These are phyloP conservation scores for Syzygium aromaticum DNA, from an alignment of 345 rosid species.

Conservation along the genomic window DNA sequence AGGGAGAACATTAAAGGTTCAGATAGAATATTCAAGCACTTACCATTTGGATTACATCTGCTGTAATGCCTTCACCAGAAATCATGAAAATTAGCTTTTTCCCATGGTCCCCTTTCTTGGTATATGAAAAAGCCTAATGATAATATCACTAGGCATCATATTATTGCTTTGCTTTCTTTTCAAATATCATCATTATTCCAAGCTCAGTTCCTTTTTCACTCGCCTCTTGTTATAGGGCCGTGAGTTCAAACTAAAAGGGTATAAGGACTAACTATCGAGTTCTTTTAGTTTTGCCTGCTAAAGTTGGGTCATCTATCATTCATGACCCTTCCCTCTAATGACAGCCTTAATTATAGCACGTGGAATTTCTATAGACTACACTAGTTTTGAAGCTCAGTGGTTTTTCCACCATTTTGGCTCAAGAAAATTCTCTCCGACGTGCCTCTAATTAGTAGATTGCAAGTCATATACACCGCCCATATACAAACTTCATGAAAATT, in stretches of 20 bases:
- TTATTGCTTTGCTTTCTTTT: neutral
- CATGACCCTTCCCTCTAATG: neutral
- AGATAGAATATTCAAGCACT: neutral
- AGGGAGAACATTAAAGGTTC: neutral
- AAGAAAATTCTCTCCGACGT: too few relatives aligned
- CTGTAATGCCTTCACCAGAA: neutral
- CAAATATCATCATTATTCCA: neutral
- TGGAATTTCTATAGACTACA: neutral
- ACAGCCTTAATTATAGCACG: neutral
- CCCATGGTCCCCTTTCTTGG: neutral
- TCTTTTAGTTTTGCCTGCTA: neutral
- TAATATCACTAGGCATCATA: neutral
- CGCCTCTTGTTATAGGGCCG: neutral
- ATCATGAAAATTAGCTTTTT: neutral
- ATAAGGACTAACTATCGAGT: neutral
- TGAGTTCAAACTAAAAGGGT: neutral
- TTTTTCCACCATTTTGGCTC: neutral
- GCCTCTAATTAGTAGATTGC: neutral
- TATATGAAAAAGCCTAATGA: neutral
- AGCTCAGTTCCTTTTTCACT: neutral
- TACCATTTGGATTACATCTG: neutral
- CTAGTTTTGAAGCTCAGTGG: neutral
- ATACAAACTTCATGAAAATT: neutral
- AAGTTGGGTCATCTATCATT: neutral
- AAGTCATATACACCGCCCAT: neutral